phyloP scores from a whole-genome alignment of 2,329 filamentous ascomycete species.

The Aureobasidium leucospermi region DNA sequence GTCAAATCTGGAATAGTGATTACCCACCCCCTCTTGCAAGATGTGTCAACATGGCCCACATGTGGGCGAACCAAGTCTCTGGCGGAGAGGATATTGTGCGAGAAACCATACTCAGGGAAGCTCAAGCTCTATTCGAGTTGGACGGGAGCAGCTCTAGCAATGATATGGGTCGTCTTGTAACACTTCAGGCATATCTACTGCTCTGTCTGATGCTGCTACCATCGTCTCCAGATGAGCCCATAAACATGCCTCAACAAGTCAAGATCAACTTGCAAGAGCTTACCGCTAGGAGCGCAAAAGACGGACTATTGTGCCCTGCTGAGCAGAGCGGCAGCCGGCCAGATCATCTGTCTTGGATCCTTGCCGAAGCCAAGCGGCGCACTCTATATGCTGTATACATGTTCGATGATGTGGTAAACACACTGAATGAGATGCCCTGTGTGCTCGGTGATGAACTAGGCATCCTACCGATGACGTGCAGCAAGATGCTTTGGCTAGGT shows the following conservation, averaged over 20 bases:
- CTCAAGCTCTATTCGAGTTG: neutral
- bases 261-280: neutral
- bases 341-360: constrained; percentile 48
- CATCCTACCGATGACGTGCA: constrained; percentile 32
- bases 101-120: neutral
- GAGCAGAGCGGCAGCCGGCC: constrained; percentile 37
- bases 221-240: neutral
- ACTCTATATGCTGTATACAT: constrained; percentile 48
- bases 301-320: constrained; percentile 38
- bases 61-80: neutral
- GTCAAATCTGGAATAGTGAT: neutral
- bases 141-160: too few relatives aligned
- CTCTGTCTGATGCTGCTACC: neutral
- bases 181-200: neutral
- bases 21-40: neutral
- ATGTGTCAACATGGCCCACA: neutral
- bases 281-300: too few relatives aligned
- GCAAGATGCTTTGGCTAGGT: neutral
- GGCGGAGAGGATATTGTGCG: neutral
- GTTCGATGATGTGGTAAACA: constrained; percentile 44
- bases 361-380: constrained; percentile 46
- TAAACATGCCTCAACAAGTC: neutral
- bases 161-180: neutral
- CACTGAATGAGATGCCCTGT: constrained; percentile 37
- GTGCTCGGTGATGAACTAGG: constrained; percentile 45